Conservation (phyloP, 371 early-diverging fungal species). For the Modicella reniformis region DNA sequence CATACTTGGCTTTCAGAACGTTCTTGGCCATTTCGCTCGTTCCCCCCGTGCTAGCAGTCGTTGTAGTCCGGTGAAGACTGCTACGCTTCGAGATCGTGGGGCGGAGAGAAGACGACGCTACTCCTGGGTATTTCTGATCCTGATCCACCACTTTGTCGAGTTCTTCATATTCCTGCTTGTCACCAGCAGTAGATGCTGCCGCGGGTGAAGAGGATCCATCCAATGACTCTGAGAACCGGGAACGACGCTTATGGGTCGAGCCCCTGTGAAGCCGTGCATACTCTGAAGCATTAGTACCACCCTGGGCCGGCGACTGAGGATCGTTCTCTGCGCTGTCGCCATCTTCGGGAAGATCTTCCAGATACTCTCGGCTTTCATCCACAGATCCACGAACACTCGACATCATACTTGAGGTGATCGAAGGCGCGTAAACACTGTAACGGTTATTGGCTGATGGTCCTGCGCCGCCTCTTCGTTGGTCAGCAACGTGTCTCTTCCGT, state of each 20-base stretch:
- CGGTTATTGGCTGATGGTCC: constrained; percentile 26
- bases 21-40: constrained; percentile 45
- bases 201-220: constrained; percentile 1
- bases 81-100: constrained; percentile 24
- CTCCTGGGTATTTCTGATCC: constrained; percentile 11
- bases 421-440: constrained; percentile 38
- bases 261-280: constrained; percentile 48
- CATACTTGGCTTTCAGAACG: constrained; percentile 44
- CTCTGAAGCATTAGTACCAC: constrained; percentile 48
- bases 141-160: constrained; percentile 3
- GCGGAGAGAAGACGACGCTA: constrained; percentile 10
- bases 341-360: constrained; percentile 4
- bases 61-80: constrained; percentile 40
- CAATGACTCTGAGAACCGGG: constrained; percentile 17
- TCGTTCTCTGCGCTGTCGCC: constrained; percentile 2
- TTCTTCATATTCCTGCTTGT: constrained; percentile 38
- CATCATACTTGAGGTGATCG: constrained; percentile 54
- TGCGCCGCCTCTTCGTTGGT: not conserved
- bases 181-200: not conserved
- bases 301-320: constrained; percentile 22
- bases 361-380: constrained; percentile 25
- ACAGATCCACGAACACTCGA: constrained; percentile 46
- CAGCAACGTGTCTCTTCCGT: constrained; percentile 20
- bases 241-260: constrained; percentile 22
- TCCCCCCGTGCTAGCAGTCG: constrained; percentile 23